phyloP scores from a whole-genome alignment of 2,329 filamentous ascomycete species.

The Penicillium sclerotiorum region DNA sequence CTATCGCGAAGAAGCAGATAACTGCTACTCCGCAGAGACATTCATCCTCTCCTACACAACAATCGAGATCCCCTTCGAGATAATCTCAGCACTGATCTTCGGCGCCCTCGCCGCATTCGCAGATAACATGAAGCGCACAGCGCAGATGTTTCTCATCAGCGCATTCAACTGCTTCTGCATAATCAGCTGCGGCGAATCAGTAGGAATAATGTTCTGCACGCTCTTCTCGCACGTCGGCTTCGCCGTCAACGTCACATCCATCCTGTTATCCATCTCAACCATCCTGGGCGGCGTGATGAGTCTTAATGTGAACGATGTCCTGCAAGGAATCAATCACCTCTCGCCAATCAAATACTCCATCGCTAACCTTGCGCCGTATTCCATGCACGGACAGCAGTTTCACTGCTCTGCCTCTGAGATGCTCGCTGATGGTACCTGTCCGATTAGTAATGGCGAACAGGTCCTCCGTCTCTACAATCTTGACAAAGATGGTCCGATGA shows the following conservation, averaged over 20 bases:
- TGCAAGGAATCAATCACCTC: conserved; percentile 71
- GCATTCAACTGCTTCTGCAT: conserved; percentile 73
- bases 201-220: conserved; percentile 81
- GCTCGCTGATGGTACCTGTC: conserved; percentile 63
- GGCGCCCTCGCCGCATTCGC: conserved; percentile 66
- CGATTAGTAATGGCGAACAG: conserved; percentile 66
- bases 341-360: conserved; percentile 71
- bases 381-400: conserved; percentile 63
- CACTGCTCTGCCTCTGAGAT: conserved; percentile 64
- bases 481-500: conserved; percentile 62
- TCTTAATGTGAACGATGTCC: conserved; percentile 67
- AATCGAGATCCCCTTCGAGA: conserved; percentile 72
- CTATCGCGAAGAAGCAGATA: conserved; percentile 74
- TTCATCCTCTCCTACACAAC: conserved; percentile 72
- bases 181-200: conserved; percentile 71
- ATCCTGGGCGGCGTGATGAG: conserved; percentile 72
- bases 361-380: conserved; percentile 68
- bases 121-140: conserved; percentile 65
- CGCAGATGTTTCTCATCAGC: conserved; percentile 66
- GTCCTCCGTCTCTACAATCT: conserved; percentile 69
- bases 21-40: conserved; percentile 69
- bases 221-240: conserved; percentile 75
- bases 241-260: conserved; percentile 71
- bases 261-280: conserved; percentile 70
- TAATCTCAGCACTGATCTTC: conserved; percentile 66